Base-by-base conservation (phyloP, 768 basidiomycete genomes). In the Serendipita sp. region DNA sequence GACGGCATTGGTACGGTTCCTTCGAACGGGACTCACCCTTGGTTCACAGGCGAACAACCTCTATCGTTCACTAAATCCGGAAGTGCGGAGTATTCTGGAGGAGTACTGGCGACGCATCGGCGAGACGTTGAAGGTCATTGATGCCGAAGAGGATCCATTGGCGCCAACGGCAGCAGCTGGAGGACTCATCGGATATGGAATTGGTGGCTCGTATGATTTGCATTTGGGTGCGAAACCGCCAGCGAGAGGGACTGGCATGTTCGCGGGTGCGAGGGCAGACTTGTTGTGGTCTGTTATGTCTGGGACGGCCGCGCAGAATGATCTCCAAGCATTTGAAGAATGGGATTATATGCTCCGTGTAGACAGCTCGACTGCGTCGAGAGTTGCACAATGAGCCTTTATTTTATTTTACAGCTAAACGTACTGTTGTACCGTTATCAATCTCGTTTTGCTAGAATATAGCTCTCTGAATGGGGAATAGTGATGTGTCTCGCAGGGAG, bases 71-170 rank as follows among this genome's bases (percentile, higher is more conserved):
- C 77, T 76, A 3, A 74, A 73, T 28, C 74, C 74, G 50, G 84
- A 87, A 53, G 69, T 75, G 24, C 81, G 86, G 50, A 69, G 69
- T 45, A 78, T 74, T 68, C 83, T 82, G 66, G 66, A 76, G 60
- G 75, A 82, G 63, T 78, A 79, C 50, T 77, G 82, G 43, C 80
- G 84, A 63, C 78, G 90, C 65, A 82, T 82, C 4, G 76, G 89
- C 34, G 90, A 92, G 71, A 77, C 85, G 2, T 77, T 90, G 78
- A 89, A 88, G 71, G 73, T 88, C 38, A 73, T 92, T 62, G 89
- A 92, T 70, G 85, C 84, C 65, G 83, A 77, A 9, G 81, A 82
- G 66, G 89, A 91, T 69, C 76, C 80, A 41, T 86, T 88, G 66
- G 88, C 89, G 68, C 80, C 78, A 3, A 76, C 83, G 2, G 72